Evolutionary conservation across 1,284 basidiomycete genomes (phyloP).

Genomic region (Rhodotorula glutinis): DNA sequence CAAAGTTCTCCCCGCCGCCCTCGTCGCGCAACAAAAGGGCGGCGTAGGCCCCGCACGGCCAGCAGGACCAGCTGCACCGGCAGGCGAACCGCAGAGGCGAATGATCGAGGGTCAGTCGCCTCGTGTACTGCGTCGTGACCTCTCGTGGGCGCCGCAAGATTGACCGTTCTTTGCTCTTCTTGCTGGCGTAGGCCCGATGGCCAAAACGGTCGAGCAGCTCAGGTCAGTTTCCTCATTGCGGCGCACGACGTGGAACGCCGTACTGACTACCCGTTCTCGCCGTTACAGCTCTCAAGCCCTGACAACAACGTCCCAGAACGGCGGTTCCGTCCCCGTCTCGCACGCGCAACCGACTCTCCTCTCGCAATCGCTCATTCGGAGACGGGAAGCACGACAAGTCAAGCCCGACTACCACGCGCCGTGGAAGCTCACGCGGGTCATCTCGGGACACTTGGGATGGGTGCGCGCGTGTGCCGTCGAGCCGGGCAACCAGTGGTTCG

Average conservation of each 20-base stretch:
- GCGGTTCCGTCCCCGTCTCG: conserved; percentile 25
- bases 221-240: conserved; percentile 8
- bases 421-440: conserved; percentile 95
- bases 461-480: conserved; percentile 95
- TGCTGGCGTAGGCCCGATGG: conserved; percentile 36
- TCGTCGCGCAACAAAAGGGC: conserved; percentile 68
- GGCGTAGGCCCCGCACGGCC: conserved; percentile 60
- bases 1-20: conserved; percentile 74
- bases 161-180: neutral
- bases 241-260: neutral
- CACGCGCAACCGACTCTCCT: conserved; percentile 53
- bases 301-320: conserved; percentile 16
- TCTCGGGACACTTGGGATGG: conserved; percentile 97
- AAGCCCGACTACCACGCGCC: conserved; percentile 93
- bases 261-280: neutral
- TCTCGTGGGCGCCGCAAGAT: neutral
- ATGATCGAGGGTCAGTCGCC: conserved; percentile 37
- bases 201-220: conserved; percentile 26
- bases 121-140: neutral
- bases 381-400: conserved; percentile 84
- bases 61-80: conserved; percentile 53
- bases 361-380: conserved; percentile 78
- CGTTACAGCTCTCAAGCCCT: conserved; percentile 31
- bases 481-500: conserved; percentile 98
- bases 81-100: conserved; percentile 18